Conservation (phyloP, 2,329 filamentous ascomycete species). For the Trematosphaeria pertusa region DNA sequence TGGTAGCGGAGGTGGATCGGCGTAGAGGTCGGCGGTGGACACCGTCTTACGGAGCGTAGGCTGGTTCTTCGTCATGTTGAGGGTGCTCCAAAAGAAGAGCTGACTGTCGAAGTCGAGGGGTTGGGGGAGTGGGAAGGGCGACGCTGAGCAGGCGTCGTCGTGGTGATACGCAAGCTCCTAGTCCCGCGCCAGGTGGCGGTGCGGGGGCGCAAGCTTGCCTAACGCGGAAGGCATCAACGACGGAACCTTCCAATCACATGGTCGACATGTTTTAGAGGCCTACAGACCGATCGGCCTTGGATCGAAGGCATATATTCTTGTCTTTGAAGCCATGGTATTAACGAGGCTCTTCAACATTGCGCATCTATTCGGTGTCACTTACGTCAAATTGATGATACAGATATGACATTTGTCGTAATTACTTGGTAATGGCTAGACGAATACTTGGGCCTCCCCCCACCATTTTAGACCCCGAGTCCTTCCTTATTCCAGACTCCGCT, state of each 20-base stretch:
- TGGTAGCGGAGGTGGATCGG: slow-evolving; percentile 42
- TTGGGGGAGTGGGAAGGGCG: slow-evolving; percentile 3
- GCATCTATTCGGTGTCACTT: too few relatives aligned
- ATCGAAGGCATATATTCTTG: too few relatives aligned
- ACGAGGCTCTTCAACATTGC: too few relatives aligned
- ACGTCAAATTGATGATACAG: too few relatives aligned
- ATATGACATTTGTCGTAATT: too few relatives aligned
- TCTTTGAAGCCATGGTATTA: too few relatives aligned
- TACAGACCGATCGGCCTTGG: too few relatives aligned
- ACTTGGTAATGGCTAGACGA: too few relatives aligned
- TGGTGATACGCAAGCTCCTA: slow-evolving; percentile 7
- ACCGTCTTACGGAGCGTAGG: slow-evolving; percentile 45
- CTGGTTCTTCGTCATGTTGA: slow-evolving; percentile 46
- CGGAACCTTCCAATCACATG: not conserved
- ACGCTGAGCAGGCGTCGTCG: slow-evolving; percentile 3
- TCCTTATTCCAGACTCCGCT: too few relatives aligned
- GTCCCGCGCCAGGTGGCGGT: slow-evolving; percentile 1
- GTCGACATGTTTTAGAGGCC: too few relatives aligned
- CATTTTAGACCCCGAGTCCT: too few relatives aligned
- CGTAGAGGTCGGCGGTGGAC: slow-evolving; percentile 47
- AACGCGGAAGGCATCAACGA: slow-evolving; percentile 12
- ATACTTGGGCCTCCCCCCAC: too few relatives aligned
- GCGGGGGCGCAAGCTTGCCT: slow-evolving; percentile 10
- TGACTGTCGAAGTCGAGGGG: not conserved
- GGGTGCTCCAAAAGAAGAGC: not conserved